Base-by-base conservation (phyloP, 2,329 filamentous ascomycete genomes). In the Scortechinia acanthostroma region DNA sequence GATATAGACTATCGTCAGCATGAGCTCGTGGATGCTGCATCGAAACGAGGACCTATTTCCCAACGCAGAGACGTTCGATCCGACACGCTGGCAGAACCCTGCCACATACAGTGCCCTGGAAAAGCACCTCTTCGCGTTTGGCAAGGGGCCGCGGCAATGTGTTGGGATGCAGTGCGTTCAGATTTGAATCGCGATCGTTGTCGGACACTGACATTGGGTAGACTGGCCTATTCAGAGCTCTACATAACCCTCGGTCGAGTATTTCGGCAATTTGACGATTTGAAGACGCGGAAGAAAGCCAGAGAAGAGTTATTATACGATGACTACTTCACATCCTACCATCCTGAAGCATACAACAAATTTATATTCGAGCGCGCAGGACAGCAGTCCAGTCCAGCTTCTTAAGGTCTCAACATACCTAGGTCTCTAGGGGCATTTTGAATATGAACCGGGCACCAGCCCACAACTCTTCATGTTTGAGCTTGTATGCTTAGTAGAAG, bases 21-120 rank as follows among this genome's bases (percentile, higher is more conserved):
- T 65, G 62, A 54, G 52, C n/a, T 50, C 59, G 2, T 60, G 55
- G 52, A 50, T 51, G 3, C 53, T 64, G 47, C 56, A 65, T 42
- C 56, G 55, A 33, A 54, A 63, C 44, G 48, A 55, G 15, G 45
- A 51, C 3, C 45, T 60, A 22, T 68, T 64, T 46, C 57, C 58
- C 2, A 42, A 61, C 4, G 52, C 65, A 0, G 48, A 51, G 6
- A 53, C 43, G 14, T 68, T 68, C 47, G 52, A 58, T 17, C 65
- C 64, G 0, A 49, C 53, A 14, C 57, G 64, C 16, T 68, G 64
- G 64, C 3, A 35, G 35, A 30, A 30, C n/a, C 25, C 25, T 10
- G 25, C 25, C 25, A n/a, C n/a, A 10, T 30, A n/a, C 25, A 30
- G n/a, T 10, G 25, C 25, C 25, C 25, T 30, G n/a, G 25, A 30